Conservation (phyloP, 129 eudicot genomes). For the Flaveria trinervia region DNA sequence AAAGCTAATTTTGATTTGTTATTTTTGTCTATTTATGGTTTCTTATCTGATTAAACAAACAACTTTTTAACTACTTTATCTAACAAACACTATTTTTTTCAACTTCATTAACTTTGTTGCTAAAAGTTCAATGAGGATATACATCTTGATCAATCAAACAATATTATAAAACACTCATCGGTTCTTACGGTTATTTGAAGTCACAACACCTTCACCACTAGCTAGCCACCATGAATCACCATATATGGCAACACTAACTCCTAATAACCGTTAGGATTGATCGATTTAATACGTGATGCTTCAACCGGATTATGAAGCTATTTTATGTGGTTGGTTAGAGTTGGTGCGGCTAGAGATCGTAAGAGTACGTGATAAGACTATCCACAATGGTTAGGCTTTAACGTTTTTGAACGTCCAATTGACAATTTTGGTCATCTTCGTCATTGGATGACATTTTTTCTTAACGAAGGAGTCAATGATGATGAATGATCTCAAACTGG, state of each 20-base stretch:
- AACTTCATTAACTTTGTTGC: neutral
- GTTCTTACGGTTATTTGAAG: no score
- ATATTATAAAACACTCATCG: neutral
- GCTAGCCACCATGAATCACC: neutral
- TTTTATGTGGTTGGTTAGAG: neutral
- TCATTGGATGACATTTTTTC: no score
- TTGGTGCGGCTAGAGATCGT: neutral
- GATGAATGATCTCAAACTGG: no score
- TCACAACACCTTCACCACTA: neutral
- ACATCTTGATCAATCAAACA: neutral
- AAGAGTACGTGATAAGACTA: no score
- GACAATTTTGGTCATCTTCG: no score
- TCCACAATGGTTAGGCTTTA: no score
- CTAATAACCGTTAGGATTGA: neutral
- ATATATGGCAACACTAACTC: neutral
- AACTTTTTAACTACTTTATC: no score
- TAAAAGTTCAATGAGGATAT: neutral
- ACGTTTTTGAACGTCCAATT: no score
- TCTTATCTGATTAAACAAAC: neutral
- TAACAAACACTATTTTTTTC: no score
- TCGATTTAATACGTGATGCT: neutral
- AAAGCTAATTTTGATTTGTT: neutral
- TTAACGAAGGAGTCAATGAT: no score
- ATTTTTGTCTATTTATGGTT: neutral
- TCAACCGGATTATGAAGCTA: neutral